A percentile compares a stretch with the other conserved stretches of the same genome.
These are phyloP conservation scores for Gnaphalium uliginosum DNA, from an alignment of 129 eudicot species.

Conservation along the genomic window DNA sequence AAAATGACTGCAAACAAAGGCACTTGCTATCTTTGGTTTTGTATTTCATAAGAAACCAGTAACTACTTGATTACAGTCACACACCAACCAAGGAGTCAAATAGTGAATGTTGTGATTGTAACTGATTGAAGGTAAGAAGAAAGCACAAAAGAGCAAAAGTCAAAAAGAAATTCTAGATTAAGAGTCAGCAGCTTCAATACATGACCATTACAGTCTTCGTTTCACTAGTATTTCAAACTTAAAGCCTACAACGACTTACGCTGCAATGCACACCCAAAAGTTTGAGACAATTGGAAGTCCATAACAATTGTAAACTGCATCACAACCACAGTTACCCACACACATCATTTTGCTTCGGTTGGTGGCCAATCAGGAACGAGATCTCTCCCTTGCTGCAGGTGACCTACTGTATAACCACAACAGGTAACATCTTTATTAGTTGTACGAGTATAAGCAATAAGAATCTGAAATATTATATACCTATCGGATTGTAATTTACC, in stretches of 20 bases:
- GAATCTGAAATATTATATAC: not conserved
- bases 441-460: not conserved
- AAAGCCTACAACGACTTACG: not conserved
- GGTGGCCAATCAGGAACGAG: slow-evolving; percentile 35
- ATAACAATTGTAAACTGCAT: not conserved
- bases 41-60: not conserved
- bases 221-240: not conserved
- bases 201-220: slow-evolving; percentile 4
- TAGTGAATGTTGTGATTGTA: not conserved
- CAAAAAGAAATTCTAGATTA: not conserved
- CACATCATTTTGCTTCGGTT: not conserved
- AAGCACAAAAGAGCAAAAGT: not conserved
- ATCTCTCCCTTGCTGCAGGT: slow-evolving; percentile 53
- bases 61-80: too few relatives aligned
- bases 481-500: not conserved
- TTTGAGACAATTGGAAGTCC: not conserved
- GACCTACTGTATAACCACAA: slow-evolving; percentile 50
- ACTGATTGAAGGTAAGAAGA: not conserved
- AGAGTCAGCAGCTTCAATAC: slow-evolving; percentile 7
- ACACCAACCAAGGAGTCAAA: not conserved
- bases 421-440: not conserved
- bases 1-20: not conserved
- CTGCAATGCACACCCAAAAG: not conserved
- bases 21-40: not conserved
- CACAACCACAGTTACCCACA: not conserved